These are phyloP conservation scores for Talaromyces thailandensis DNA, from an alignment of 495 filamentous ascomycete genomes.

Conservation along the genomic window DNA sequence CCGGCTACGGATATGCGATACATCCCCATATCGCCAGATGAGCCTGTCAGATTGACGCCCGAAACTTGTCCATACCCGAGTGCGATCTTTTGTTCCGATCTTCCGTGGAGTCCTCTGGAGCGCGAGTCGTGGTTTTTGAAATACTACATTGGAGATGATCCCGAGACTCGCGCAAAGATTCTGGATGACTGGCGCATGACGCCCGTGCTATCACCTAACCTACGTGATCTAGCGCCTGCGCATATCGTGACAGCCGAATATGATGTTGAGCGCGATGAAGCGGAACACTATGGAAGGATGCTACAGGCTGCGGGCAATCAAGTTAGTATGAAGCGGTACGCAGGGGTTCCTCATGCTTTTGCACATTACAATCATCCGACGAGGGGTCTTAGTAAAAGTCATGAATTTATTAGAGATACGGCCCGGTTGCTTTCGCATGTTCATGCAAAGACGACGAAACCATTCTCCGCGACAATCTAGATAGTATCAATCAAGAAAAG, in stretches of 20 bases:
- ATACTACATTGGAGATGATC: constrained; percentile 17
- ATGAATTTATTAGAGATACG: constrained; percentile 11
- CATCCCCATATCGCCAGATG: constrained; percentile 2
- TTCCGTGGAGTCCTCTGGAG: constrained; percentile 17
- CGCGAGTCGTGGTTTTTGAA: constrained; percentile 19
- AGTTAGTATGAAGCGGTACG: constrained; percentile 18
- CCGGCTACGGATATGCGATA: constrained; percentile 21
- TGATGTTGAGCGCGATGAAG: constrained; percentile 20
- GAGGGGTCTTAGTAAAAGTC: constrained; percentile 10
- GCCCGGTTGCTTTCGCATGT: constrained; percentile 7
- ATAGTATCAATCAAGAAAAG: not conserved
- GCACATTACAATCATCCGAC: constrained; percentile 17
- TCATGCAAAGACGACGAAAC: not conserved
- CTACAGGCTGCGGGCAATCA: constrained; percentile 13
- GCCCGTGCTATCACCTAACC: constrained; percentile 13
- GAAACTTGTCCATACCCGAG: constrained; percentile 15
- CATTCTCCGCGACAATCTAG: not conserved
- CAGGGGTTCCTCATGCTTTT: constrained; percentile 20
- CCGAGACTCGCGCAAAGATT: constrained; percentile 9
- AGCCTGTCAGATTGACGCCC: not conserved
- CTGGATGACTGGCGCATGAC: constrained; percentile 18
- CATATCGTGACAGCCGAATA: constrained; percentile 20
- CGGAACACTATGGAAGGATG: constrained; percentile 15
- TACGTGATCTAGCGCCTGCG: constrained; percentile 13
- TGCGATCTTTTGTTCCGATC: constrained; percentile 13